A percentile compares a stretch with the other conserved stretches of the same genome.
These are phyloP conservation scores for Ilex paraguariensis DNA, from an alignment of 305 asterid genomes.

Conservation along the genomic window DNA sequence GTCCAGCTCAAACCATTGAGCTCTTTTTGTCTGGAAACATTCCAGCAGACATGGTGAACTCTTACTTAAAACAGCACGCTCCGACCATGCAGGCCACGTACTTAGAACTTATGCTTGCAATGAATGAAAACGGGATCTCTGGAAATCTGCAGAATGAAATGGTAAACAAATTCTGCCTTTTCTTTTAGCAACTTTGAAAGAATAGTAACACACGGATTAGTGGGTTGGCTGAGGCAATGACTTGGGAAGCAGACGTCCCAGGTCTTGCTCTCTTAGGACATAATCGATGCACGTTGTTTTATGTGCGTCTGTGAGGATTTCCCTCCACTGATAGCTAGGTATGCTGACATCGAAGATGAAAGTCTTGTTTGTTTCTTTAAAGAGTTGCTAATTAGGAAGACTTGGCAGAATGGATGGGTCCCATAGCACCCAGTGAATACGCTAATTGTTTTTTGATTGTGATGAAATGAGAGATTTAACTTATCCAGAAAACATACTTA, in stretches of 20 bases:
- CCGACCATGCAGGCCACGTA: slow-evolving; percentile 92
- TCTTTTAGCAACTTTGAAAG: slow-evolving; percentile 17
- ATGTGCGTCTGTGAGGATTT: background rate
- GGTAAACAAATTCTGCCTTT: slow-evolving; percentile 43
- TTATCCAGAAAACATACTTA: too few relatives aligned
- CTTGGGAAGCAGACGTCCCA: too few relatives aligned
- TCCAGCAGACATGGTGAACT: slow-evolving; percentile 93
- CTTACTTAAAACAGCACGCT: slow-evolving; percentile 94
- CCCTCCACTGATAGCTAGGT: too few relatives aligned
- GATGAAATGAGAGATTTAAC: too few relatives aligned
- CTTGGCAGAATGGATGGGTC: background rate
- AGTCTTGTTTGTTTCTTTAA: background rate
- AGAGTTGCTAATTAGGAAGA: background rate
- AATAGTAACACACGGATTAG: background rate
- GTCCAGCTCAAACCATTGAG: slow-evolving; percentile 91
- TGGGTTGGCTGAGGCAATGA: background rate
- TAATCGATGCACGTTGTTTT: background rate
- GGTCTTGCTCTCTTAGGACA: background rate
- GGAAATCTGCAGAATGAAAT: slow-evolving; percentile 98
- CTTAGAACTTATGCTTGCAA: slow-evolving; percentile 90
- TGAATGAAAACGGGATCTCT: slow-evolving; percentile 81
- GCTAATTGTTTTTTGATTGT: too few relatives aligned
- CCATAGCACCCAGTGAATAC: slow-evolving; percentile 1
- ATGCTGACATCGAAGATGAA: background rate
- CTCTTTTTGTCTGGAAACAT: slow-evolving; percentile 92